Evolutionary conservation across 768 basidiomycete genomes (phyloP).

Genomic region (Mycena galopus): DNA sequence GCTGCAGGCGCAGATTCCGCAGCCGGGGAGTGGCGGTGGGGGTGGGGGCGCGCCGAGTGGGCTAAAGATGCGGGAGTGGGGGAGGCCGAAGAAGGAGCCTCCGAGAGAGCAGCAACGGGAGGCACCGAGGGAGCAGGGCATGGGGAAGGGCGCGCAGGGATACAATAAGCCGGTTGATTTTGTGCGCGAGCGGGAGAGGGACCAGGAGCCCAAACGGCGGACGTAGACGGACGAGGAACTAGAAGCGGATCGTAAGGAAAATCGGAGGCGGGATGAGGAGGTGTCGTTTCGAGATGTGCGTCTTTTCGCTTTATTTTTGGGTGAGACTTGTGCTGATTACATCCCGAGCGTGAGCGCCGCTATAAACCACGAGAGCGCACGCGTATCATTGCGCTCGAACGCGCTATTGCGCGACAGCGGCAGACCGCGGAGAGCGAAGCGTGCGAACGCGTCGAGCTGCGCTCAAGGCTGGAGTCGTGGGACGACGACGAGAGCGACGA

Average conservation of each 20-base stretch:
- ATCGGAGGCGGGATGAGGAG: constrained; percentile 83
- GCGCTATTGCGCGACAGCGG: constrained; percentile 79
- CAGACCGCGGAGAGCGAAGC: constrained; percentile 83
- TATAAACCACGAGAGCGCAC: constrained; percentile 91
- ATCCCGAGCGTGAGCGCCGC: constrained; percentile 85
- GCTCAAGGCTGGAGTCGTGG: constrained; percentile 86
- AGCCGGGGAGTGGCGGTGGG: too few species aligned
- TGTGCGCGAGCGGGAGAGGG: constrained; percentile 75
- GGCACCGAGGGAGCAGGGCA: constrained; percentile 60
- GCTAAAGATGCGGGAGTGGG: constrained; percentile 86
- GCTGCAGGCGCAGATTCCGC: constrained; percentile 60
- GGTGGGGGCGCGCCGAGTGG: constrained; percentile 73
- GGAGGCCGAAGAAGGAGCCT: constrained; percentile 65
- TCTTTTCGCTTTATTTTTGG: constrained; percentile 48
- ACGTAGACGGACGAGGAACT: constrained; percentile 90
- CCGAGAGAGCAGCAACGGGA: constrained; percentile 50
- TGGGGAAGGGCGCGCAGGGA: constrained; percentile 78
- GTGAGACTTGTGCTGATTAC: constrained; percentile 20
- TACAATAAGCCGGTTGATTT: constrained; percentile 88
- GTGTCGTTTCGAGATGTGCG: constrained; percentile 89
- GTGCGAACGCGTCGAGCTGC: constrained; percentile 84
- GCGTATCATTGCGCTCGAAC: constrained; percentile 82
- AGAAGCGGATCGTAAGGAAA: constrained; percentile 85
- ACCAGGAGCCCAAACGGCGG: constrained; percentile 51
- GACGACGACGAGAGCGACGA: constrained; percentile 96